Conservation (phyloP, 208 protist species). For the Herpetomonas samuelpessoai region DNA sequence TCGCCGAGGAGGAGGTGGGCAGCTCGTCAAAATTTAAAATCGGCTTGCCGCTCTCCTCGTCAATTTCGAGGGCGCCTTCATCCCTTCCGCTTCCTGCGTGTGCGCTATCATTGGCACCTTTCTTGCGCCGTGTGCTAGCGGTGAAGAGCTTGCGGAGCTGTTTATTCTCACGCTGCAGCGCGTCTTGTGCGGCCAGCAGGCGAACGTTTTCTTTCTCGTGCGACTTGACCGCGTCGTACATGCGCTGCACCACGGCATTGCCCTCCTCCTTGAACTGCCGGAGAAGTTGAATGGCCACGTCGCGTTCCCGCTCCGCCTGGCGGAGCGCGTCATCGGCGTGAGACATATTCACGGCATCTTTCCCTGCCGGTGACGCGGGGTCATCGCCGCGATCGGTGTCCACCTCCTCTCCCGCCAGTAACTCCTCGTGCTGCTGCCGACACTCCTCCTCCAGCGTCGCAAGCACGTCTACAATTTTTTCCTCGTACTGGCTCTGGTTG, state of each 20-base stretch:
- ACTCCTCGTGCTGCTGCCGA: background rate
- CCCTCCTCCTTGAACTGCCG: slow-evolving; percentile 43
- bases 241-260: slow-evolving; percentile 38
- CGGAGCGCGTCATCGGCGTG: background rate
- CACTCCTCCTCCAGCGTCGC: background rate
- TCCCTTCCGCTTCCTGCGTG: background rate
- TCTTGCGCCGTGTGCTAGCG: background rate
- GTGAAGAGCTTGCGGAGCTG: slow-evolving; percentile 10
- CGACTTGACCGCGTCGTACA: slow-evolving; percentile 34
- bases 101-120: no score
- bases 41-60: background rate
- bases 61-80: background rate
- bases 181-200: slow-evolving; percentile 30
- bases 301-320: slow-evolving; percentile 38
- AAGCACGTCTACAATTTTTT: background rate
- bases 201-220: slow-evolving; percentile 30
- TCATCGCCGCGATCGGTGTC: slow-evolving; percentile 1
- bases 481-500: background rate
- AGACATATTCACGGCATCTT: background rate
- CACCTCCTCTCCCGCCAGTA: background rate
- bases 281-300: slow-evolving; percentile 37
- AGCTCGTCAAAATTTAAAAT: background rate
- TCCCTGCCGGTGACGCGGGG: slow-evolving; percentile 6
- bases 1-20: background rate
- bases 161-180: slow-evolving; percentile 29